Conservation (phyloP, 306 rosid species). For the Trichosanthes cucumerina region DNA sequence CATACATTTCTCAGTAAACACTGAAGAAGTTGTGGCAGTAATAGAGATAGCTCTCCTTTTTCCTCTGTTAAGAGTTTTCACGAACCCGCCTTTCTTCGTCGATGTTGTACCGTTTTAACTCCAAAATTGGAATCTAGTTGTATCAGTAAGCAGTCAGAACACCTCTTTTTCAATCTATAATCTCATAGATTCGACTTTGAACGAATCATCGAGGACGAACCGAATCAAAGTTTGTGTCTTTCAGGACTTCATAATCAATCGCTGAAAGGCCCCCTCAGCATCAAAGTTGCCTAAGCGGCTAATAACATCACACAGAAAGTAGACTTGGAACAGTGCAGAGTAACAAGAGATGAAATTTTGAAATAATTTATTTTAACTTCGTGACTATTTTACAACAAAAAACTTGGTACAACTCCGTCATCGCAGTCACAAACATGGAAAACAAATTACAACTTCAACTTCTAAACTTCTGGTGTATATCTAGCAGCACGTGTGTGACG, state of each 20-base stretch:
- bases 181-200: background rate
- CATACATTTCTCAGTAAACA: background rate
- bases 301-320: background rate
- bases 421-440: background rate
- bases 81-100: background rate
- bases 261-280: background rate
- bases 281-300: background rate
- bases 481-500: background rate
- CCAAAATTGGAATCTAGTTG: background rate
- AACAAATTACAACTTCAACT: background rate
- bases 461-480: background rate
- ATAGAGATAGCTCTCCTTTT: background rate
- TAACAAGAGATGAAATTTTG: background rate
- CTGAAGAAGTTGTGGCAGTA: background rate
- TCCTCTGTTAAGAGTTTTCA: background rate
- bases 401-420: background rate
- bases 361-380: background rate
- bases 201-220: background rate
- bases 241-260: background rate
- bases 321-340: background rate
- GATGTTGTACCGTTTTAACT: background rate
- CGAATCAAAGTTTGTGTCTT: background rate
- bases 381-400: background rate
- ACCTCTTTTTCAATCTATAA: background rate
- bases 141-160: background rate